Percentiles rank a stretch among this genome's conserved stretches.
phyloP scores from a whole-genome alignment of 306 rosid genomes.

The Notholithocarpus densiflorus region DNA sequence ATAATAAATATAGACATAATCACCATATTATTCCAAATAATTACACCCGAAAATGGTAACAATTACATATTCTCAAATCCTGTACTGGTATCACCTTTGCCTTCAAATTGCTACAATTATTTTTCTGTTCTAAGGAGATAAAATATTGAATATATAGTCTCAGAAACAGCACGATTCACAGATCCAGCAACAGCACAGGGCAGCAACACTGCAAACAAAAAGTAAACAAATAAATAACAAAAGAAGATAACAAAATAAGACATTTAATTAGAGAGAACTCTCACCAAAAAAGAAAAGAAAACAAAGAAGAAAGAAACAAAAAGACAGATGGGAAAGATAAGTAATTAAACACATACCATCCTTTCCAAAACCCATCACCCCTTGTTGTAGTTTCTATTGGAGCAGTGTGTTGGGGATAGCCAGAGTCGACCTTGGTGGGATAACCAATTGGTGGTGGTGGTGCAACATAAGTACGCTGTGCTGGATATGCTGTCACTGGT shows the following conservation, averaged over 20 bases:
- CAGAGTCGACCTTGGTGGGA: conserved; percentile 3
- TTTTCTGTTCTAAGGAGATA: not conserved
- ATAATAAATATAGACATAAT: no score
- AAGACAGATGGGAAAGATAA: no score
- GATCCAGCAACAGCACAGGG: conserved; percentile 29
- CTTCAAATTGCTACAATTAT: no score
- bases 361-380: conserved; percentile 30
- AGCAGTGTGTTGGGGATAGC: not conserved
- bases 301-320: not conserved
- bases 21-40: no score
- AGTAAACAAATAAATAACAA: not conserved
- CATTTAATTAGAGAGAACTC: no score
- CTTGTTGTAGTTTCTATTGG: conserved; percentile 7
- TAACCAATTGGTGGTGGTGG: conserved; percentile 22
- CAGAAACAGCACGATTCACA: conserved; percentile 20
- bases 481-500: not conserved
- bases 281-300: no score
- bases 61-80: no score
- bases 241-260: no score
- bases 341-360: conserved; percentile 13
- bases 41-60: no score
- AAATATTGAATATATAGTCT: not conserved
- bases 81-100: no score
- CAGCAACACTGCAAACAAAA: conserved; percentile 8
- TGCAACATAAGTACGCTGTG: not conserved